Percentiles rank a stretch among this genome's conserved stretches.
These are phyloP conservation scores for Chaetoscypha palmicola DNA, from an alignment of 2,329 filamentous ascomycete genomes.

Conservation along the genomic window DNA sequence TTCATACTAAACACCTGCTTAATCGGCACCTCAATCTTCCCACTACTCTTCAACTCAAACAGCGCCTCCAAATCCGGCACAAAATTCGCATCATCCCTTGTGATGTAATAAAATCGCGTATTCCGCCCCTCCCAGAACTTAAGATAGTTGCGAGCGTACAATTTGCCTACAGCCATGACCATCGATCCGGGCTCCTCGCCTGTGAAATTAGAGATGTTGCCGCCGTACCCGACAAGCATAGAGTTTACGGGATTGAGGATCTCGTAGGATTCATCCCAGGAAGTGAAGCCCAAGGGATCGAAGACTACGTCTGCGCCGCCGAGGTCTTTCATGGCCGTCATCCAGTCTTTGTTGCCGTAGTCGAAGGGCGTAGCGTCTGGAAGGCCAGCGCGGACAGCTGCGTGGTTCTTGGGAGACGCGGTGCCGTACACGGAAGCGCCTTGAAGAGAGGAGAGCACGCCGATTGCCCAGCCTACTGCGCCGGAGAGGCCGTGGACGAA, in stretches of 20 bases:
- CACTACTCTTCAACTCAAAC: constrained; percentile 2
- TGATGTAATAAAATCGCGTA: constrained; percentile 5
- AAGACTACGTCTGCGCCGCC: constrained; percentile 6
- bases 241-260: not conserved
- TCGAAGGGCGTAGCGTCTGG: constrained; percentile 4
- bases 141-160: constrained; percentile 8
- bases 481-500: constrained; percentile 9
- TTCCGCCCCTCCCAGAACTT: constrained; percentile 8
- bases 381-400: not conserved
- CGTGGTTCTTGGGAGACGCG: constrained; percentile 5
- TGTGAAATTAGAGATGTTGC: constrained; percentile 4
- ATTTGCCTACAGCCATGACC: constrained; percentile 1
- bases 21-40: constrained; percentile 5
- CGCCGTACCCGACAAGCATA: constrained; percentile 5
- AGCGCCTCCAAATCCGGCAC: not conserved
- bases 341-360: constrained; percentile 10
- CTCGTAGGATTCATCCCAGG: constrained; percentile 8
- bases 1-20: constrained; percentile 6
- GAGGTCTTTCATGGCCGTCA: constrained; percentile 1
- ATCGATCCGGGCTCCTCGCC: not conserved
- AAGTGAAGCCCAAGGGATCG: constrained; percentile 7
- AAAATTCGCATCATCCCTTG: constrained; percentile 2
- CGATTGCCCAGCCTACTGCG: constrained; percentile 4
- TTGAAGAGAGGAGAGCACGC: not conserved
- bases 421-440: constrained; percentile 6